A percentile compares a stretch with the other conserved stretches of the same genome.
Evolutionary conservation across 1,139 yeast species (phyloP).

Genomic region (Blastobotrys proliferans): DNA sequence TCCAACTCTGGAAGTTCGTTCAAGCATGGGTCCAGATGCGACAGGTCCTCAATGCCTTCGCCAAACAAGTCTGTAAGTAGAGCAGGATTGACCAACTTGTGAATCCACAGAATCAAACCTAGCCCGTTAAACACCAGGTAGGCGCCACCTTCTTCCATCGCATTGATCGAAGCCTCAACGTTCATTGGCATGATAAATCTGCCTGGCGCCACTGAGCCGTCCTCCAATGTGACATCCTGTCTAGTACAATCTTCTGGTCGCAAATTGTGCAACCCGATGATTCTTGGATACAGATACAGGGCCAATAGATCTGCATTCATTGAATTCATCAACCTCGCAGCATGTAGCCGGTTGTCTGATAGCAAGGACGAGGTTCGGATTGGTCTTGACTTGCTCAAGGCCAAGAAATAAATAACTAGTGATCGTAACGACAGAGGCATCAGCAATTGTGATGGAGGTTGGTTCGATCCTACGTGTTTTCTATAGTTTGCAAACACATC

Average conservation of each 20-base stretch:
- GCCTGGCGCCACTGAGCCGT: conserved; percentile 32
- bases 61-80: conserved; percentile 77
- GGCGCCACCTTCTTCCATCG: conserved; percentile 66
- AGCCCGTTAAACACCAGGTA: conserved; percentile 73
- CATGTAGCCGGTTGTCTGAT: conserved; percentile 53
- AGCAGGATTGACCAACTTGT: conserved; percentile 62
- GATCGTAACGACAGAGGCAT: conserved; percentile 80
- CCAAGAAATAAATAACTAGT: conserved; percentile 61
- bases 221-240: conserved; percentile 35
- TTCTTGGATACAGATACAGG: conserved; percentile 73
- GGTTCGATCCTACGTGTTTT: conserved; percentile 41
- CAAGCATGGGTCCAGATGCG: conserved; percentile 43
- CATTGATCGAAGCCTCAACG: conserved; percentile 44
- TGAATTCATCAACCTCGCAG: conserved; percentile 50
- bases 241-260: conserved; percentile 47
- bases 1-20: conserved; percentile 68
- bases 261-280: conserved; percentile 69
- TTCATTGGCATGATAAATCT: conserved; percentile 49
- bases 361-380: conserved; percentile 40
- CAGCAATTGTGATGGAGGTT: conserved; percentile 61
- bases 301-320: conserved; percentile 59
- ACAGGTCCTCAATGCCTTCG: conserved; percentile 43
- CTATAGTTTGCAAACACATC: conserved; percentile 78
- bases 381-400: conserved; percentile 66
- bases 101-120: conserved; percentile 61